Base-by-base conservation (phyloP, 768 basidiomycete genomes). In the Amanita molliuscula region DNA sequence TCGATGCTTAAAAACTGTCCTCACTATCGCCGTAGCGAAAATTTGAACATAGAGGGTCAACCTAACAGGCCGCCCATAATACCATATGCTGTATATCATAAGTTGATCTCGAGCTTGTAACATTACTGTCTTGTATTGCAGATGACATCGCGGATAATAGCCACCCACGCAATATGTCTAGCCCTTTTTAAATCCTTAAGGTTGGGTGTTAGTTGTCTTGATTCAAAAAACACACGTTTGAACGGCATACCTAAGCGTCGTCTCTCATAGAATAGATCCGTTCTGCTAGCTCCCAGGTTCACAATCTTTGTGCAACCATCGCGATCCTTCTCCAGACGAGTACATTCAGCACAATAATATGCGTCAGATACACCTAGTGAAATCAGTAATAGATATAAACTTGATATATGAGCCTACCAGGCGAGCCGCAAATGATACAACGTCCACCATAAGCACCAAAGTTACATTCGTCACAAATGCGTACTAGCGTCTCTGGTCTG, bases 381-480 rank as follows among this genome's bases (percentile, higher is more conserved):
- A 40, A 40, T 46, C 23, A 49, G 36, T 6, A 10, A 18, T 54
- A 21, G 34, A 25, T 41, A 7, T 28, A 46, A 41, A 3, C 35
- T 0, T 20, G 23, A 42, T 40, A n/a, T 29, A 15, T n/a, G 25
- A 53, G 52, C 77, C 54, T 58, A 96, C 94, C 95, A 59, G 90
- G 92, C 38, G 92, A 83, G 44, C 93, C 91, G 58, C 96, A 99
- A 54, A 98, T 96, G 67, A 97, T 98, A 64, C 96, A 99, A 55
- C 93, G 77, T 44, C 95, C 95, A 20, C 96, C 93, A 63, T 96
- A 96, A 40, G 92, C 95, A 57, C 93, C 90, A 70, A 98, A 99
- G 67, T 98, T 98, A 69, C 96, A 99, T 72, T 99, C 96, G 64
- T 99, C 96, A 66, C 96, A 99, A 57, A 97, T 97, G 55, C 95